phyloP scores from a whole-genome alignment of 495 filamentous ascomycete species.

The Trichoderma asperelloides region DNA sequence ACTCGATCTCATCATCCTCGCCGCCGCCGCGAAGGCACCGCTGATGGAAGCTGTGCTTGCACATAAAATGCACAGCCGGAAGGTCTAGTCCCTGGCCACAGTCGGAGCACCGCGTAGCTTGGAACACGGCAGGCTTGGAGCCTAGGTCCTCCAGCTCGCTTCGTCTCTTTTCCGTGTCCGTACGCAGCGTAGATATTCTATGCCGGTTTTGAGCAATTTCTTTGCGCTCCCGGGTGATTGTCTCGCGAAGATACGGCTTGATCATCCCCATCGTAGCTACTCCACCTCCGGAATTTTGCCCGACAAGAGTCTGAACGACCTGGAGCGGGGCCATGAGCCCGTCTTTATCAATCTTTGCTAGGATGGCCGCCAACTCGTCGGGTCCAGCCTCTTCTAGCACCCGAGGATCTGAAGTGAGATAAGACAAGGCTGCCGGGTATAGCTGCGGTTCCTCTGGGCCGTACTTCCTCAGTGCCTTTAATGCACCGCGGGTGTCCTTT shows the following conservation, averaged over 20 bases:
- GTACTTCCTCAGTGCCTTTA: conserved; percentile 82
- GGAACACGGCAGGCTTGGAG: conserved; percentile 78
- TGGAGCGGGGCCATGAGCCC: conserved; percentile 93
- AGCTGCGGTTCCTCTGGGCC: conserved; percentile 86
- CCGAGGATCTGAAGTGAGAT: conserved; percentile 77
- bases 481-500: conserved; percentile 82
- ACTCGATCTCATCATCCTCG: conserved; percentile 60
- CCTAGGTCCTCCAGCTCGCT: conserved; percentile 67
- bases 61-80: conserved; percentile 89
- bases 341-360: conserved; percentile 80
- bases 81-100: conserved; percentile 70
- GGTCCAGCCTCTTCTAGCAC: conserved; percentile 81
- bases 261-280: conserved; percentile 97
- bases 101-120: conserved; percentile 73
- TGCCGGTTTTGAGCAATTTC: conserved; percentile 79
- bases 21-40: conserved; percentile 54
- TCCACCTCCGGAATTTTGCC: conserved; percentile 43
- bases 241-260: conserved; percentile 80
- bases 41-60: conserved; percentile 93
- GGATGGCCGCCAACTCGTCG: conserved; percentile 67
- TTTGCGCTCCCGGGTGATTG: conserved; percentile 77
- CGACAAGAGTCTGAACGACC: conserved; percentile 84
- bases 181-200: conserved; percentile 74
- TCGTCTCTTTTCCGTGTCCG: conserved; percentile 72
- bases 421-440: conserved; percentile 85